A percentile compares a stretch with the other conserved stretches of the same genome.
Evolutionary conservation across 1,139 yeast species (phyloP).

Genomic region (Hyphopichia burtonii): DNA sequence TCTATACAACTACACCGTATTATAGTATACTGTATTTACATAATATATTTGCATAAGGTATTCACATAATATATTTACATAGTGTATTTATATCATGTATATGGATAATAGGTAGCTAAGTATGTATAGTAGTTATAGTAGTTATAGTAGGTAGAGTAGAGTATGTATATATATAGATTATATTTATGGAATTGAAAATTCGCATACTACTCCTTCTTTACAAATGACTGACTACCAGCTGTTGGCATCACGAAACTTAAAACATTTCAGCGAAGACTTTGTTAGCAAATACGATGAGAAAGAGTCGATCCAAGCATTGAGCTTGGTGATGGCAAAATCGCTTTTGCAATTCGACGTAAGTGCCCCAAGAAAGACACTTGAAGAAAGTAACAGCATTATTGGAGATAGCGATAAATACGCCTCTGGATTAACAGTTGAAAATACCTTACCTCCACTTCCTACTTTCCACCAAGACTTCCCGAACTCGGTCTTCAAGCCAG

Average conservation of each 20-base stretch:
- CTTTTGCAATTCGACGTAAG: conserved; percentile 20
- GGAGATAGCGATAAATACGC: conserved; percentile 16
- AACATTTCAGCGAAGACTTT: conserved; percentile 17
- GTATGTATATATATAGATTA: too few species aligned
- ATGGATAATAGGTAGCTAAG: too few species aligned
- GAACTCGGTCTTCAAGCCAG: conserved; percentile 21
- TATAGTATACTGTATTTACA: too few species aligned
- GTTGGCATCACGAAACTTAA: conserved; percentile 25
- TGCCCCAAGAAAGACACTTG: conserved; percentile 12
- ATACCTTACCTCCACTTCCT: conserved; percentile 13
- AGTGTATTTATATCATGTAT: too few species aligned
- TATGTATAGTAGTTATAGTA: too few species aligned
- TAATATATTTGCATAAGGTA: too few species aligned
- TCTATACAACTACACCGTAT: too few species aligned
- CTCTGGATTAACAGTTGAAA: conserved; percentile 13
- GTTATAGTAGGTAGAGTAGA: too few species aligned
- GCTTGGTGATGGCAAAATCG: conserved; percentile 19
- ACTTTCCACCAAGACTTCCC: conserved; percentile 12
- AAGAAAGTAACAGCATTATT: conserved; percentile 12
- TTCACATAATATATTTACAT: too few species aligned
- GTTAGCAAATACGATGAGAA: conserved; percentile 23
- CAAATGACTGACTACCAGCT: conserved; percentile 7
- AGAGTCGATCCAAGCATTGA: conserved; percentile 15
- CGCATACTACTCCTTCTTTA: too few species aligned
- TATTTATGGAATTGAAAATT: too few species aligned